These are phyloP conservation scores for Boletus rubropictus DNA, from an alignment of 768 basidiomycete genomes.

Conservation along the genomic window DNA sequence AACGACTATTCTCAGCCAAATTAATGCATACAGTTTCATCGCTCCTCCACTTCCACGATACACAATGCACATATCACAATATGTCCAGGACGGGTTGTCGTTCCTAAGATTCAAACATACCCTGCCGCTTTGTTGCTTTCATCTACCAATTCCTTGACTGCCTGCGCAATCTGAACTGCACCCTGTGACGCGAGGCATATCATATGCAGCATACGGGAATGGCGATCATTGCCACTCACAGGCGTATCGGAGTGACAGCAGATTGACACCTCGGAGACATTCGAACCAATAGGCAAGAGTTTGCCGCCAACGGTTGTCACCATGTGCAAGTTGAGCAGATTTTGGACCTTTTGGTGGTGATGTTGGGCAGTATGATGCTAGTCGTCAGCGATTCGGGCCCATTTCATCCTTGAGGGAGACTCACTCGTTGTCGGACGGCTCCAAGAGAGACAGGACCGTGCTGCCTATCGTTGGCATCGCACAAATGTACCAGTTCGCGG, in stretches of 20 bases:
- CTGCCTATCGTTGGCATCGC: slow-evolving; percentile 33
- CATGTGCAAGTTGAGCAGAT: slow-evolving; percentile 37
- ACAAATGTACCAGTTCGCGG: background rate
- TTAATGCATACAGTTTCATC: background rate
- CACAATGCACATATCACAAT: background rate
- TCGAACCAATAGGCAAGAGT: slow-evolving; percentile 38
- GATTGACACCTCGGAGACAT: slow-evolving; percentile 49
- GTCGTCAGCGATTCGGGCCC: background rate
- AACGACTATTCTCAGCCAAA: background rate
- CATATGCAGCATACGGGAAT: background rate
- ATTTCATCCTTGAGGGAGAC: background rate
- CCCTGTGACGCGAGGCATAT: slow-evolving; percentile 31
- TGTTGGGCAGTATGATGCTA: background rate
- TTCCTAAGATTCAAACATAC: slow-evolving; percentile 12
- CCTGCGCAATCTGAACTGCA: slow-evolving; percentile 45
- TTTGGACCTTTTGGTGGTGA: slow-evolving; percentile 34
- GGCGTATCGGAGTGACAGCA: slow-evolving; percentile 65
- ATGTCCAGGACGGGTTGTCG: background rate
- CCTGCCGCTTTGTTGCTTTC: slow-evolving; percentile 40
- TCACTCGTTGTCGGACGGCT: slow-evolving; percentile 41
- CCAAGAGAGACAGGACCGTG: slow-evolving; percentile 44
- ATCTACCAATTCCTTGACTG: slow-evolving; percentile 53
- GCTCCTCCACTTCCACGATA: background rate
- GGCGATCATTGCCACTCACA: slow-evolving; percentile 30
- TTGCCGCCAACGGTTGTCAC: slow-evolving; percentile 45